Conservation (phyloP, 2,329 filamentous ascomycete species). For the Colletotrichum liriopes region DNA sequence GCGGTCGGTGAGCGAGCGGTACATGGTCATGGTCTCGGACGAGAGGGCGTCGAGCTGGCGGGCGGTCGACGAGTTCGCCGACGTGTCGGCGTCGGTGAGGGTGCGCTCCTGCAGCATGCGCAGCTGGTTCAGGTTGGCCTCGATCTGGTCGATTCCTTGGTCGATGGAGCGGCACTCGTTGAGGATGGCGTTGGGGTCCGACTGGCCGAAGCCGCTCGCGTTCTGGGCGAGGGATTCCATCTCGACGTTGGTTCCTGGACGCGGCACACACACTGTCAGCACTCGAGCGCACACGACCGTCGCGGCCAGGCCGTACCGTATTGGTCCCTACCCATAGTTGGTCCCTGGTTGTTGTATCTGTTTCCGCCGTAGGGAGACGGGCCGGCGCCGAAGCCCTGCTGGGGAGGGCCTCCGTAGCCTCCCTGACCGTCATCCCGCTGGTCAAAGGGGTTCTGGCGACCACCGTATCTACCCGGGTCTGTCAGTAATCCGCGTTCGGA, state of each 20-base stretch:
- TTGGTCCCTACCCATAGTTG: conserved; percentile 44
- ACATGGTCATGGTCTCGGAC: conserved; percentile 85
- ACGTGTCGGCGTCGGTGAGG: conserved; percentile 82
- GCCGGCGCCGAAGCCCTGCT: conserved; percentile 40
- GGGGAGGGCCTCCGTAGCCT: conserved; percentile 48
- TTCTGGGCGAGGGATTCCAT: conserved; percentile 77
- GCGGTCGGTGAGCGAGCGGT: conserved; percentile 83
- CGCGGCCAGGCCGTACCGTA: conserved; percentile 35
- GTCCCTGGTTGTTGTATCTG: conserved; percentile 46
- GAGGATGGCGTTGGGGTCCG: conserved; percentile 83
- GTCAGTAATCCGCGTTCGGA: conserved; percentile 43
- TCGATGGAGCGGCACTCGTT: conserved; percentile 89
- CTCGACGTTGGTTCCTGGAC: conserved; percentile 72
- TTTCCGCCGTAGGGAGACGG: conserved; percentile 46
- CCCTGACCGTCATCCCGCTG: conserved; percentile 60
- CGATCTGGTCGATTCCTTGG: conserved; percentile 81
- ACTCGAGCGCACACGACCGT: conserved; percentile 23
- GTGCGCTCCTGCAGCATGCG: conserved; percentile 79
- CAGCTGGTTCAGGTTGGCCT: conserved; percentile 80
- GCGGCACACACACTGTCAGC: conserved; percentile 25
- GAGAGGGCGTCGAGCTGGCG: conserved; percentile 81
- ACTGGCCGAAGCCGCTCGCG: conserved; percentile 60
- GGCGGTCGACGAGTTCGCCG: conserved; percentile 75
- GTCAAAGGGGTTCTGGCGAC: conserved; percentile 72
- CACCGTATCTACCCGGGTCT: conserved; percentile 67